Percentiles rank a stretch among this genome's conserved stretches.
Evolutionary conservation across 2,329 filamentous ascomycete genomes (phyloP).

Genomic region (Talaromyces sp.): DNA sequence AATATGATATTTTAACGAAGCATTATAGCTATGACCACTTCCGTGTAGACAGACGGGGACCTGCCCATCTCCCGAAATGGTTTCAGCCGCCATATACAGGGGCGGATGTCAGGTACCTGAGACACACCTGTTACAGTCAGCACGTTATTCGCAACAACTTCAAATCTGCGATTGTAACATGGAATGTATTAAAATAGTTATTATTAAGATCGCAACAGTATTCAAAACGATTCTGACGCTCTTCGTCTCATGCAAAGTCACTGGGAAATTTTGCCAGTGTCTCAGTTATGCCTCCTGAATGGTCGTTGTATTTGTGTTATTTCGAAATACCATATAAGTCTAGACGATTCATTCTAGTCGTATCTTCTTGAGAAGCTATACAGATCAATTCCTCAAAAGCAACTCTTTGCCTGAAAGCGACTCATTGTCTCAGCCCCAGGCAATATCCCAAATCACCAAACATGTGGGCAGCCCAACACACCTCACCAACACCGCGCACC

Average conservation of each 20-base stretch:
- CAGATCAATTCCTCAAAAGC: background rate
- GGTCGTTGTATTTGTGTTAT: too few relatives aligned
- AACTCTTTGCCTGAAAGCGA: background rate
- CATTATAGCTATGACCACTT: too few relatives aligned
- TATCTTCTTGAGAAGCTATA: background rate
- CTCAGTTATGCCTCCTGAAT: background rate
- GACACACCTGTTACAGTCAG: background rate
- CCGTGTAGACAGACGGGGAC: too few relatives aligned
- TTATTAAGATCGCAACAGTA: background rate
- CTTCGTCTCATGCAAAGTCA: background rate
- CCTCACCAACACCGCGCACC: background rate
- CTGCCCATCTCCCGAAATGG: background rate
- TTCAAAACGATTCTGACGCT: background rate
- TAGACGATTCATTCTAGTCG: background rate
- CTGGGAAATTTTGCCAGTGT: background rate
- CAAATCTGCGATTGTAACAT: background rate
- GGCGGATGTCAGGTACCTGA: background rate
- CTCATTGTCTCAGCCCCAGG: background rate
- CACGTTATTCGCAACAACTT: background rate
- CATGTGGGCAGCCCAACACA: conserved; percentile 10
- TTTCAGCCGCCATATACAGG: background rate
- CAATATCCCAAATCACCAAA: background rate
- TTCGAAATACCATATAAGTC: background rate
- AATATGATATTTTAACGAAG: too few relatives aligned
- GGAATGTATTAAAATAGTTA: too few relatives aligned